A percentile compares a stretch with the other conserved stretches of the same genome.
Conservation (phyloP, 192 early-diverging fungal genomes). For the Gigaspora rosea region DNA sequence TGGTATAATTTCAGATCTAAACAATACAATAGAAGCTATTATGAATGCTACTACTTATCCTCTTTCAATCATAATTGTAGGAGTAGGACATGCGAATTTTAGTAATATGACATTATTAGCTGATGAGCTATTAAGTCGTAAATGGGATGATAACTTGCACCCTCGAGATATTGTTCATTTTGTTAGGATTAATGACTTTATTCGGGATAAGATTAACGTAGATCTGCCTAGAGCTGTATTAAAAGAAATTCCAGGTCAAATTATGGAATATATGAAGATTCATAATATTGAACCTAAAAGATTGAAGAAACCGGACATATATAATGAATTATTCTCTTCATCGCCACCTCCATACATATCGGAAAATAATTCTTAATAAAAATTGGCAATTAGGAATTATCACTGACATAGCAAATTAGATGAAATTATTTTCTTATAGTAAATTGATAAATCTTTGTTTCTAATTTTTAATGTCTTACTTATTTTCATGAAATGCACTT, state of each 20-base stretch:
- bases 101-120: not conserved
- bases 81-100: not conserved
- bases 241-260: conserved; percentile 1
- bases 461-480: no score
- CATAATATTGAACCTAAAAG: not conserved
- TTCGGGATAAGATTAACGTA: not conserved
- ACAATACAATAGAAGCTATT: not conserved
- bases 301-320: not conserved
- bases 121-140: not conserved
- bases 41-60: not conserved
- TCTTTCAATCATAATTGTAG: not conserved
- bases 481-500: no score
- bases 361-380: no score
- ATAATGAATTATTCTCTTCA: not conserved
- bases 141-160: not conserved
- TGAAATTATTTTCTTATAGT: no score
- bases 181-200: not conserved
- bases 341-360: no score
- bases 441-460: no score
- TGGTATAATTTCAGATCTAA: not conserved
- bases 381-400: no score
- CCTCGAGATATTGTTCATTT: not conserved
- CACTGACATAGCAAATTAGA: no score
- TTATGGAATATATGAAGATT: not conserved
- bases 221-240: not conserved